A percentile compares a stretch with the other conserved stretches of the same genome.
These are phyloP conservation scores for Botrytis hyacinthi DNA, from an alignment of 2,329 filamentous ascomycete species.

Conservation along the genomic window DNA sequence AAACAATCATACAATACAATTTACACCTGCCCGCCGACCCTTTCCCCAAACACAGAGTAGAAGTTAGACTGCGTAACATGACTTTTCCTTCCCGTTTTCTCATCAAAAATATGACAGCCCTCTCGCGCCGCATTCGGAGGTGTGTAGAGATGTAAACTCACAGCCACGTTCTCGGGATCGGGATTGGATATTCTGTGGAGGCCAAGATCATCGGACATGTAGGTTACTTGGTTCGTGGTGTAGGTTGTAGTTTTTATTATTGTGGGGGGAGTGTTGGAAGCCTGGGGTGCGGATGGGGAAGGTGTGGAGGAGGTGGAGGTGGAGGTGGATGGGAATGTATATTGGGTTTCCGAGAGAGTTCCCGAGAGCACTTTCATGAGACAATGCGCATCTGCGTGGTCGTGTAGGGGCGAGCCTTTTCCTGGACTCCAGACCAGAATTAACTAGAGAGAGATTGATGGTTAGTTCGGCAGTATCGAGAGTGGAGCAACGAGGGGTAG, in stretches of 20 bases:
- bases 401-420: conserved; percentile 80
- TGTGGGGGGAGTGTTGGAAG: conserved; percentile 51
- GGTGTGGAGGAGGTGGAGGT: not conserved
- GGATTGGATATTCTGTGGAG: conserved; percentile 80
- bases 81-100: conserved; percentile 68
- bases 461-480: conserved; percentile 2
- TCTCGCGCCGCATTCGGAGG: conserved; percentile 83
- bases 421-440: conserved; percentile 87
- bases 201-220: conserved; percentile 89
- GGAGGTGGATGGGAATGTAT: conserved; percentile 51
- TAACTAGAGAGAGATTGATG: conserved; percentile 58
- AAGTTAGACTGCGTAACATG: conserved; percentile 70
- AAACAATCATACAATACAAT: not conserved
- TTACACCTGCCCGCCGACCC: conserved; percentile 3
- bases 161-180: conserved; percentile 67
- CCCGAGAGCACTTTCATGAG: conserved; percentile 84
- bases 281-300: conserved; percentile 59
- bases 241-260: conserved; percentile 68
- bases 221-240: conserved; percentile 71
- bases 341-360: conserved; percentile 69
- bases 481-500: not conserved
- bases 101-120: conserved; percentile 80
- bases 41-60: conserved; percentile 60
- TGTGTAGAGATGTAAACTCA: conserved; percentile 85
- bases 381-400: conserved; percentile 84